phyloP scores from a whole-genome alignment of 169 alveolate genomes.

The Plasmodium coatneyi region DNA sequence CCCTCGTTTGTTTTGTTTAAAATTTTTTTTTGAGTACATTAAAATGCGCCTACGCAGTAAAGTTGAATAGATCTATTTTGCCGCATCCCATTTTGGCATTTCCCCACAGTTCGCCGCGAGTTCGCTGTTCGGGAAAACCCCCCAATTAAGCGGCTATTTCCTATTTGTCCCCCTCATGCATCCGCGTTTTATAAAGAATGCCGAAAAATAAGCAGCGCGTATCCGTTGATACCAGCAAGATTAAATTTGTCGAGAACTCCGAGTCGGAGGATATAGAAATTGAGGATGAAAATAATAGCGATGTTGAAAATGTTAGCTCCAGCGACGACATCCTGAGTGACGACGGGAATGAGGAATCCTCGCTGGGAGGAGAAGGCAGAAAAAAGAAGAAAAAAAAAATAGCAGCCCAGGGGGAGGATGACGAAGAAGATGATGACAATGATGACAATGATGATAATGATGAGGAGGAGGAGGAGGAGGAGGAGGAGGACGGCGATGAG shows the following conservation, averaged over 20 bases:
- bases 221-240: constrained; percentile 53
- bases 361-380: background rate
- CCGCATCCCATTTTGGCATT: background rate
- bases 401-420: background rate
- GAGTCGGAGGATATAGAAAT: constrained; percentile 72
- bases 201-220: constrained; percentile 37
- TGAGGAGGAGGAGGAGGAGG: constrained; percentile 8
- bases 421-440: background rate
- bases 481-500: background rate
- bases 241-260: constrained; percentile 52
- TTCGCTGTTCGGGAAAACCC: background rate
- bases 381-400: constrained; percentile 10
- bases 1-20: background rate
- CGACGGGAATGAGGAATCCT: background rate
- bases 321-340: constrained; percentile 20
- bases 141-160: background rate
- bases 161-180: background rate
- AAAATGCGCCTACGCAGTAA: background rate
- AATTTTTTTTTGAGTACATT: background rate
- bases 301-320: constrained; percentile 13
- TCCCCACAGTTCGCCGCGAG: background rate
- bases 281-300: constrained; percentile 16
- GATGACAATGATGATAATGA: background rate
- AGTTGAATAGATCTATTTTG: background rate
- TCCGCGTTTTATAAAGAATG: background rate